Conservation (phyloP, 2,329 filamentous ascomycete genomes). For the Xylariales sp. region DNA sequence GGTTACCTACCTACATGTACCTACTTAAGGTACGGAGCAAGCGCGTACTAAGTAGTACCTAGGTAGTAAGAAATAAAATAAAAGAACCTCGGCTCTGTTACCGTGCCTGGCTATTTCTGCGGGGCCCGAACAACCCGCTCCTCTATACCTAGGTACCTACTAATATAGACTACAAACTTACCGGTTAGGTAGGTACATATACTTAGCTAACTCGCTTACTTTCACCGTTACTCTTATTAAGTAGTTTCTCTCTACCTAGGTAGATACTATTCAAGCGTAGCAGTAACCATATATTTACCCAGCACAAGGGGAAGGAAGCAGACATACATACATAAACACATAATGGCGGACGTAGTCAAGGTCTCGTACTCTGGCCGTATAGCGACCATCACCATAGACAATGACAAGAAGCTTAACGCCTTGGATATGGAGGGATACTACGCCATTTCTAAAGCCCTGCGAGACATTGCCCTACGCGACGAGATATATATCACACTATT, state of each 20-base stretch:
- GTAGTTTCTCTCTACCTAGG: no score
- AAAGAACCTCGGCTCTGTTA: slow-evolving; percentile 23
- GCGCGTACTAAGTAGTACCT: no score
- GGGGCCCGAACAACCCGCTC: neutral
- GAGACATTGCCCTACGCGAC: slow-evolving; percentile 80
- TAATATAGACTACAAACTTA: no score
- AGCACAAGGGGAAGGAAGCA: neutral
- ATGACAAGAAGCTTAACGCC: slow-evolving; percentile 88
- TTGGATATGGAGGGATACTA: slow-evolving; percentile 80
- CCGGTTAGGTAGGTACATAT: neutral
- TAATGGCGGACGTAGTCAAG: slow-evolving; percentile 59
- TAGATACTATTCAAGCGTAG: neutral
- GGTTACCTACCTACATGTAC: no score
- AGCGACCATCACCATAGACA: slow-evolving; percentile 88
- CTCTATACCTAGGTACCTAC: neutral
- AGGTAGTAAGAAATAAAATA: no score
- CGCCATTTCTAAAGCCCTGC: slow-evolving; percentile 76
- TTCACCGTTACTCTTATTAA: slow-evolving; percentile 7
- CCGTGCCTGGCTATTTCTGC: slow-evolving; percentile 13
- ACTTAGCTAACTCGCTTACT: neutral
- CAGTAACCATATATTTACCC: neutral
- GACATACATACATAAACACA: neutral
- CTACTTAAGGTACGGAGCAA: no score
- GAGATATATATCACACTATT: slow-evolving; percentile 88
- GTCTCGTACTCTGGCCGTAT: slow-evolving; percentile 75